Evolutionary conservation across 768 basidiomycete species (phyloP).

Genomic region (Mycena maculata): DNA sequence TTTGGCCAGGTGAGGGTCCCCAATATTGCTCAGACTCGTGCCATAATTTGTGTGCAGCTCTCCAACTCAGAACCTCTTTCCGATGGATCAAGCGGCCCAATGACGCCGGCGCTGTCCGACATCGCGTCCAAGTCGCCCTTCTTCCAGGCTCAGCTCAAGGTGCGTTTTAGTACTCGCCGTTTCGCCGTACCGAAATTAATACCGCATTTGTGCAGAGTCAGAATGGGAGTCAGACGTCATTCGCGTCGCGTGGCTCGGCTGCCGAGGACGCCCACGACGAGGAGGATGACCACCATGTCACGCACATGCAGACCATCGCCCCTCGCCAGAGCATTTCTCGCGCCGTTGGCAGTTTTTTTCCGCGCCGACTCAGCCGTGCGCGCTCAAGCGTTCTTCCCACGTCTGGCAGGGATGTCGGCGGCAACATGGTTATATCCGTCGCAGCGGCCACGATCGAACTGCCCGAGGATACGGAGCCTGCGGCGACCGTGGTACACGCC

Average conservation of each 20-base stretch:
- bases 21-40: constrained; percentile 9
- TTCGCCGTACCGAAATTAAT: constrained; percentile 12
- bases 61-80: constrained; percentile 39
- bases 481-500: constrained; percentile 46
- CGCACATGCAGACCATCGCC: constrained; percentile 60
- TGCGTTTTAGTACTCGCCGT: constrained; percentile 39
- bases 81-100: constrained; percentile 39
- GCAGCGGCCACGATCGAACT: constrained; percentile 57
- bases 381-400: constrained; percentile 52
- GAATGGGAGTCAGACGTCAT: constrained; percentile 58
- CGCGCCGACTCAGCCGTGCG: constrained; percentile 59
- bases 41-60: constrained; percentile 27
- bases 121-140: constrained; percentile 60
- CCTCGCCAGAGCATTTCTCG: constrained; percentile 56
- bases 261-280: constrained; percentile 42
- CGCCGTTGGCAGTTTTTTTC: constrained; percentile 54
- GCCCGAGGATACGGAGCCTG: constrained; percentile 41
- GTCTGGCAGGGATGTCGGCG: constrained; percentile 37
- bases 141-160: constrained; percentile 58
- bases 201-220: constrained; percentile 39
- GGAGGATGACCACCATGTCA: constrained; percentile 61
- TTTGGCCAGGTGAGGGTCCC: constrained; percentile 64
- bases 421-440: constrained; percentile 60
- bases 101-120: constrained; percentile 51
- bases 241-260: constrained; percentile 54